These are phyloP conservation scores for Endothia cerciana DNA, from an alignment of 2,329 filamentous ascomycete genomes.

Conservation along the genomic window DNA sequence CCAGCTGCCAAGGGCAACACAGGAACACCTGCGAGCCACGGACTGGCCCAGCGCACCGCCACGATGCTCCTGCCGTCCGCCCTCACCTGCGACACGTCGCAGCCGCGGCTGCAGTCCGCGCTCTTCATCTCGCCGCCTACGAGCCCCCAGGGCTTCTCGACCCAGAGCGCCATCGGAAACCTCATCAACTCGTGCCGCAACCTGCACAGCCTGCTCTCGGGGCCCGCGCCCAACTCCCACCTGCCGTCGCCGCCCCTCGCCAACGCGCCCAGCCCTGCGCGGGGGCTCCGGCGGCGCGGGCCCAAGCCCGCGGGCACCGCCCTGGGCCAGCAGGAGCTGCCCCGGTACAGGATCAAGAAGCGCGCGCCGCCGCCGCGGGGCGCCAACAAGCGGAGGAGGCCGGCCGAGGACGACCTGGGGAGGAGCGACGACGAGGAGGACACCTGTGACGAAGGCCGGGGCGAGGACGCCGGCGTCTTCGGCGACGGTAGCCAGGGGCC, in stretches of 20 bases:
- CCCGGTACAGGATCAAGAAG: conserved; percentile 50
- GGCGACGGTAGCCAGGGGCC: conserved; percentile 23
- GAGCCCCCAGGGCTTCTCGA: conserved; percentile 54
- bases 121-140: conserved; percentile 64
- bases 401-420: conserved; percentile 50
- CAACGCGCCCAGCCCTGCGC: conserved; percentile 52
- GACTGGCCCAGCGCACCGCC: conserved; percentile 18
- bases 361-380: conserved; percentile 49
- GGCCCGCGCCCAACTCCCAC: conserved; percentile 37
- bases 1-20: too few relatives aligned
- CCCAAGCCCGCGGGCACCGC: conserved; percentile 31
- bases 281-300: conserved; percentile 56
- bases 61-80: conserved; percentile 64
- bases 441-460: conserved; percentile 29
- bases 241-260: conserved; percentile 61
- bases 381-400: conserved; percentile 58
- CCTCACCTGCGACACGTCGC: conserved; percentile 60
- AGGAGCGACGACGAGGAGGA: conserved; percentile 43
- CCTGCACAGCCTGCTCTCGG: conserved; percentile 61
- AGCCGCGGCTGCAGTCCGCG: conserved; percentile 50
- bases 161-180: conserved; percentile 54
- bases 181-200: conserved; percentile 64
- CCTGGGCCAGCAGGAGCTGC: conserved; percentile 36
- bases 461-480: conserved; percentile 30
- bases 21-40: too few relatives aligned